phyloP scores from a whole-genome alignment of 2,329 filamentous ascomycete species.

The Samsoniella hepiali region DNA sequence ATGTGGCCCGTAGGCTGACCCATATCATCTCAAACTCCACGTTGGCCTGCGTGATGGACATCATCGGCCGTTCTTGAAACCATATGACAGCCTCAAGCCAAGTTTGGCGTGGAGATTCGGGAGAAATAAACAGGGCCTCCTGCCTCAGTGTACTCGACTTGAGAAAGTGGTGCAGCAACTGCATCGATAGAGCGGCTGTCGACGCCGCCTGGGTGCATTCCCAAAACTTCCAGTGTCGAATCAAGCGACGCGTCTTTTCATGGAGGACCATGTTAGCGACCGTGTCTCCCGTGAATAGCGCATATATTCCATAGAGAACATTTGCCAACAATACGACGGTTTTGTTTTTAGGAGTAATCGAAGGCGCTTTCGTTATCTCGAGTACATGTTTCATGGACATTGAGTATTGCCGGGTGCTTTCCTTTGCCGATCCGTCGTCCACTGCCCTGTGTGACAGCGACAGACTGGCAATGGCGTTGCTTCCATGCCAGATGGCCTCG shows the following conservation, averaged over 20 bases:
- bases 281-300: not conserved
- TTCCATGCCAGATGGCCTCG: not conserved
- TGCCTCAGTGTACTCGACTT: not conserved
- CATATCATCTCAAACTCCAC: not conserved
- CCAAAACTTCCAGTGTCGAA: not conserved
- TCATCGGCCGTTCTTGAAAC: not conserved
- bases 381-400: not conserved
- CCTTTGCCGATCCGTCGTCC: not conserved
- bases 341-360: not conserved
- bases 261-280: not conserved
- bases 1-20: not conserved
- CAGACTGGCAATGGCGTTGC: constrained; percentile 1
- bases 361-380: not conserved
- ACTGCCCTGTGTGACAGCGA: not conserved
- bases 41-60: not conserved
- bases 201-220: not conserved
- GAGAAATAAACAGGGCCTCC: not conserved
- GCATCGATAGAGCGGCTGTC: not conserved
- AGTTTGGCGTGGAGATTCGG: not conserved
- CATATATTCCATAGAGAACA: not conserved
- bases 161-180: constrained; percentile 1
- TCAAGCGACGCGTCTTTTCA: not conserved
- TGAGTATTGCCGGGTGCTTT: not conserved
- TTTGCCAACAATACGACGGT: not conserved
- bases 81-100: not conserved